These are phyloP conservation scores for Phytophthora tentaculata DNA, from an alignment of 352 stramenopile species.

Conservation along the genomic window DNA sequence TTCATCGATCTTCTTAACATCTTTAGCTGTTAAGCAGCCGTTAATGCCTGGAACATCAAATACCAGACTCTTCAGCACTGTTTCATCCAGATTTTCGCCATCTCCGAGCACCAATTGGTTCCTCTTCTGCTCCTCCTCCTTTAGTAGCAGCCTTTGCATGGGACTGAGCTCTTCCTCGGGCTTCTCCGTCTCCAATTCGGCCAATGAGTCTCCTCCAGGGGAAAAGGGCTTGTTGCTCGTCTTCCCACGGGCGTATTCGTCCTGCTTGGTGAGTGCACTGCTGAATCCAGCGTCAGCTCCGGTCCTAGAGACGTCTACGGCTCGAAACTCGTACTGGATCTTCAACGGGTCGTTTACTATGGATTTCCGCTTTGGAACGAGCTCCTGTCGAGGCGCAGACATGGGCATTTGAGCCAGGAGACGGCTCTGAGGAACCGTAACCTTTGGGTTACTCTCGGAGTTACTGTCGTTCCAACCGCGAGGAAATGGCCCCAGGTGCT, in stretches of 20 bases:
- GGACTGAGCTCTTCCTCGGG: background rate
- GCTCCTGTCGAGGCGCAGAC: constrained; percentile 53
- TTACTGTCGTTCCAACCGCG: constrained; percentile 26
- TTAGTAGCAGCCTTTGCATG: constrained; percentile 26
- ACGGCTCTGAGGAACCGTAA: constrained; percentile 46
- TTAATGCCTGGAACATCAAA: constrained; percentile 60
- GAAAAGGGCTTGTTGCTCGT: constrained; percentile 82
- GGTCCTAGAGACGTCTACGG: constrained; percentile 37
- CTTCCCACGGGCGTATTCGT: constrained; percentile 82
- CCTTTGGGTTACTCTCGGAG: constrained; percentile 17
- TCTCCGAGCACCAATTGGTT: constrained; percentile 47
- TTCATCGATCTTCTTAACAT: constrained; percentile 43
- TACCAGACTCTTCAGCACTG: constrained; percentile 50
- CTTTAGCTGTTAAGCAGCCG: constrained; percentile 55
- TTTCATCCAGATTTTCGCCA: constrained; percentile 30
- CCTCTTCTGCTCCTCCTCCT: constrained; percentile 41
- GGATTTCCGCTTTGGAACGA: constrained; percentile 50
- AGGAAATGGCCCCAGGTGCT: constrained; percentile 47
- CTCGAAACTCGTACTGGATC: constrained; percentile 70
- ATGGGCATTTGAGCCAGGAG: constrained; percentile 79
- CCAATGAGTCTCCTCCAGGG: constrained; percentile 69
- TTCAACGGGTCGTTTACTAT: constrained; percentile 64
- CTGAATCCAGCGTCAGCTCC: constrained; percentile 60
- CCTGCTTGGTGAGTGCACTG: constrained; percentile 72
- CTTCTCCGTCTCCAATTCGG: constrained; percentile 27